Percentiles rank a stretch among this genome's conserved stretches.
Conservation (phyloP, 148 eudicot genomes). For the Limonium bicolor region DNA sequence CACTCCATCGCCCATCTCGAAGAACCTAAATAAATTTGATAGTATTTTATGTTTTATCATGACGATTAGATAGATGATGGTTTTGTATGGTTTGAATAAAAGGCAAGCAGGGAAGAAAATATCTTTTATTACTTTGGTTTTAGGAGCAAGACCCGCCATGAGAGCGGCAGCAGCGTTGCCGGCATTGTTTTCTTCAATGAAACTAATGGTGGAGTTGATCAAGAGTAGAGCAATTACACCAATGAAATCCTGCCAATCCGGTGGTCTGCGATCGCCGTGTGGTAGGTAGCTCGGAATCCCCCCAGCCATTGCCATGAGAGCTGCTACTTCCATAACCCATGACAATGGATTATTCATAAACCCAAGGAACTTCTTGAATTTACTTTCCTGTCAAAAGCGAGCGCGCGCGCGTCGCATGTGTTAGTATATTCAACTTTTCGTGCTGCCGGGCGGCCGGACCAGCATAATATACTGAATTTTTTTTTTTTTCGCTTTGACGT, state of each 20-base stretch:
- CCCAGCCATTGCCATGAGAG: constrained; percentile 35
- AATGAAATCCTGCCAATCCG: constrained; percentile 35
- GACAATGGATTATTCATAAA: constrained; percentile 43
- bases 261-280: constrained; percentile 28
- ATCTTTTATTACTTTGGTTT: constrained; percentile 34
- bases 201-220: constrained; percentile 30
- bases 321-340: constrained; percentile 75
- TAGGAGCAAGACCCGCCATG: constrained; percentile 45
- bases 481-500: too few species aligned
- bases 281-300: too few species aligned
- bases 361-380: constrained; percentile 22
- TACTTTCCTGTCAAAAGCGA: constrained; percentile 16
- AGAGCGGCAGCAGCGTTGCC: constrained; percentile 40
- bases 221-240: constrained; percentile 39
- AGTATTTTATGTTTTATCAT: too few species aligned
- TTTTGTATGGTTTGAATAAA: too few species aligned
- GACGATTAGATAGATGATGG: too few species aligned
- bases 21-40: too few species aligned
- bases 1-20: constrained; percentile 54
- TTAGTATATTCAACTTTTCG: too few species aligned
- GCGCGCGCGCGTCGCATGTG: not conserved
- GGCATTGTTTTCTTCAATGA: constrained; percentile 35
- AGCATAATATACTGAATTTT: too few species aligned
- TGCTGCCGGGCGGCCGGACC: too few species aligned
- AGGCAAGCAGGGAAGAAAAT: not conserved